Evolutionary conservation across 257 asterid species (phyloP).

Genomic region (Fraxinus americana): DNA sequence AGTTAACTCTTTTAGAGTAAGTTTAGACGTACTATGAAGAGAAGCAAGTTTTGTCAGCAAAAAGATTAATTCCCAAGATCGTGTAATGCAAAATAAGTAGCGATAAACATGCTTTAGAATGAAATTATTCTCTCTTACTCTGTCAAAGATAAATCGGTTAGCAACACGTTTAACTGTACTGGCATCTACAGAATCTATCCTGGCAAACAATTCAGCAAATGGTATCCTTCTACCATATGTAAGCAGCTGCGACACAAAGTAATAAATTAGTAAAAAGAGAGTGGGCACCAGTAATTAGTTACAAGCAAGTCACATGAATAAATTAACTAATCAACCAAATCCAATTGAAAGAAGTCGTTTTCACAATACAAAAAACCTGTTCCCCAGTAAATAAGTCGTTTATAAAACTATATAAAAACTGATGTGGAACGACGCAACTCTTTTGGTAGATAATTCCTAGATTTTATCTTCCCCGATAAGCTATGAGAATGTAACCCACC

Average conservation of each 20-base stretch:
- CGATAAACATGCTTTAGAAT: background rate
- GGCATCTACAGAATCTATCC: slow-evolving; percentile 89
- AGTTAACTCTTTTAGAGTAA: background rate
- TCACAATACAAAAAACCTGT: background rate
- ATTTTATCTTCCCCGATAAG: background rate
- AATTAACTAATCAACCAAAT: background rate
- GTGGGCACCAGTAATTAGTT: background rate
- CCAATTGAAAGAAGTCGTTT: background rate
- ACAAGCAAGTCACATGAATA: background rate
- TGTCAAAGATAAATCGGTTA: slow-evolving; percentile 80
- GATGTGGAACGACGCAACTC: background rate
- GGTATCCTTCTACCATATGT: slow-evolving; percentile 97
- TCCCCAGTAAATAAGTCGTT: background rate
- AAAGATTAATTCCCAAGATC: background rate
- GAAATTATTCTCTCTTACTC: slow-evolving; percentile 44
- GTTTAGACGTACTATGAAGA: background rate
- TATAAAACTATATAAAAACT: background rate
- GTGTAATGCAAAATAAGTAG: background rate
- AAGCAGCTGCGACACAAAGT: slow-evolving; percentile 65
- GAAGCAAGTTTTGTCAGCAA: background rate
- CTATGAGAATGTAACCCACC: background rate
- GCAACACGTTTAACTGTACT: slow-evolving; percentile 93
- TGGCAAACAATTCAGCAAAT: slow-evolving; percentile 85
- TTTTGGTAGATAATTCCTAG: background rate
- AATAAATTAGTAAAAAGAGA: background rate